phyloP scores from a whole-genome alignment of 345 rosid genomes.

The Gossypium longicalyx region DNA sequence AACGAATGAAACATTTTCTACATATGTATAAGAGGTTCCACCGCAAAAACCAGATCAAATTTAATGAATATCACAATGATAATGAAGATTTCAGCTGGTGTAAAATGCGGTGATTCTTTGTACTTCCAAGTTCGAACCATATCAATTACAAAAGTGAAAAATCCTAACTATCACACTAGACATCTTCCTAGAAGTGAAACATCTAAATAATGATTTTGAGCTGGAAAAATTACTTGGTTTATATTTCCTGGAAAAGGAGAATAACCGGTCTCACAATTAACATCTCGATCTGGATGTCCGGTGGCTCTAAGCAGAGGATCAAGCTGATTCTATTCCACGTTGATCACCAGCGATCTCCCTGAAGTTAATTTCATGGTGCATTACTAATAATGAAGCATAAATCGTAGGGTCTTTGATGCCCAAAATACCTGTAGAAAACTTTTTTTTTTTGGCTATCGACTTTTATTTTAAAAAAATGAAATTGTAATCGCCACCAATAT shows the following conservation, averaged over 20 bases:
- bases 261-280: slow-evolving; percentile 79
- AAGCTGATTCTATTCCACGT: slow-evolving; percentile 96
- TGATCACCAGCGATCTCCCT: slow-evolving; percentile 94
- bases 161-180: neutral
- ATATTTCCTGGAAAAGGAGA: slow-evolving; percentile 97
- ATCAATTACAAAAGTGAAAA: neutral
- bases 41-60: no score
- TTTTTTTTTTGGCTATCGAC: no score
- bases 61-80: neutral
- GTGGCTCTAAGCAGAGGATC: slow-evolving; percentile 92
- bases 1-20: no score
- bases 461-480: no score
- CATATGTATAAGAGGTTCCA: no score
- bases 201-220: slow-evolving; percentile 16
- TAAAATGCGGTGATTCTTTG: neutral
- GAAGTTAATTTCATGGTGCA: slow-evolving; percentile 21
- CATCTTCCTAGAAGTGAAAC: neutral
- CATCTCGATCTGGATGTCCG: slow-evolving; percentile 85
- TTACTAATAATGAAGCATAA: neutral
- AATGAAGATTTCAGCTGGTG: neutral
- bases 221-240: slow-evolving; percentile 60
- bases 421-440: neutral
- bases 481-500: no score
- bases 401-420: neutral
- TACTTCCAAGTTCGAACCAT: neutral